phyloP scores from a whole-genome alignment of 2,329 filamentous ascomycete genomes.

The Coniochaeta sp. region DNA sequence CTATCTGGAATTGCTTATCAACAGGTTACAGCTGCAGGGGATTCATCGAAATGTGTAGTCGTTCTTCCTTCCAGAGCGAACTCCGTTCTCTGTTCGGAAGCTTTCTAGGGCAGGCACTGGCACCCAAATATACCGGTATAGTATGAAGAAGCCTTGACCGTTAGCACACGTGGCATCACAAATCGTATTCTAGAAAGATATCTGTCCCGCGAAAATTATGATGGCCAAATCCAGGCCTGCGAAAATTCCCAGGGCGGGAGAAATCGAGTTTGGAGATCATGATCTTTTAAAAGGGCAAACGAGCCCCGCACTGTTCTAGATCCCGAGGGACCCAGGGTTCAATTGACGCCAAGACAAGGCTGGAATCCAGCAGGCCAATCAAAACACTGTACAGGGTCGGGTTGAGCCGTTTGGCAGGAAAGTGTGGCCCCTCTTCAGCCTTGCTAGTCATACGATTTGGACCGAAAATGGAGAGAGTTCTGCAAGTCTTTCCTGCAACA shows the following conservation, averaged over 20 bases:
- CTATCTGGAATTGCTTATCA: too few relatives aligned
- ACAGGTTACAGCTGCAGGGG: too few relatives aligned
- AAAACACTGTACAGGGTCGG: not conserved
- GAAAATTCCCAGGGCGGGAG: not conserved
- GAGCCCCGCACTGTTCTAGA: constrained; percentile 1
- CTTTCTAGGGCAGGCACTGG: too few relatives aligned
- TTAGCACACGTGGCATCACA: not conserved
- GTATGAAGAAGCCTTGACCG: not conserved
- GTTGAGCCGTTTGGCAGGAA: not conserved
- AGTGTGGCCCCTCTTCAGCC: constrained; percentile 1
- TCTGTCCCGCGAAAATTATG: not conserved
- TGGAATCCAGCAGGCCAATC: not conserved
- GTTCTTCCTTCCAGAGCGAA: too few relatives aligned
- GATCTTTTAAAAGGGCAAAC: not conserved
- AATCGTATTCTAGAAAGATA: not conserved
- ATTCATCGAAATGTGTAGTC: too few relatives aligned
- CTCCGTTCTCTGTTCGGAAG: too few relatives aligned
- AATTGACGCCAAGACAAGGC: not conserved
- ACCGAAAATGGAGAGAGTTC: constrained; percentile 2
- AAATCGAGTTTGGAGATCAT: not conserved
- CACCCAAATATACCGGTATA: too few relatives aligned
- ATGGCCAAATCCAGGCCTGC: not conserved
- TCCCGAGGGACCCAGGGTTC: not conserved
- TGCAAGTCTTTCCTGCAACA: constrained; percentile 1
- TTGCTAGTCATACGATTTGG: constrained; percentile 2